These are phyloP conservation scores for Trichoderma citrinoviride DNA, from an alignment of 2,329 filamentous ascomycete genomes.

Conservation along the genomic window DNA sequence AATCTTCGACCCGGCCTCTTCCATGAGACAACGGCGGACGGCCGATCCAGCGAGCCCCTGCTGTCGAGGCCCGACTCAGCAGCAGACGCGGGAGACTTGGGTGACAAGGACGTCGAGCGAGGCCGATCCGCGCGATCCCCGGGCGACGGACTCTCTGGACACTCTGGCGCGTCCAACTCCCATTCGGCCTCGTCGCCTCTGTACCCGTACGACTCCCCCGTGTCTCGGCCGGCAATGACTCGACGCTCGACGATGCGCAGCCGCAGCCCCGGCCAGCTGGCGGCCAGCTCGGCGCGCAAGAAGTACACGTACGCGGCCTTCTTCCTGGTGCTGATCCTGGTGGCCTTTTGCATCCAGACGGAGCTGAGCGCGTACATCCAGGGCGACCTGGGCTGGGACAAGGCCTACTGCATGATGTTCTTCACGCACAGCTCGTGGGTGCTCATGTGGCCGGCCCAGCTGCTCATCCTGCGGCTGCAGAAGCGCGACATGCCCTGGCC, in stretches of 20 bases:
- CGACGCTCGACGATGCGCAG: conserved; percentile 69
- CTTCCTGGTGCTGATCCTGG: conserved; percentile 77
- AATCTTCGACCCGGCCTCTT: conserved; percentile 43
- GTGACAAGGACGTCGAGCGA: conserved; percentile 22
- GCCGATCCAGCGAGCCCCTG: conserved; percentile 44
- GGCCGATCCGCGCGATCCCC: conserved; percentile 19
- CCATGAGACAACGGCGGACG: conserved; percentile 44
- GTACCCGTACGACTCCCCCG: conserved; percentile 25
- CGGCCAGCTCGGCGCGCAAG: conserved; percentile 56
- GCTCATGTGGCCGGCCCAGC: conserved; percentile 81
- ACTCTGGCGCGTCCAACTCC: conserved; percentile 21
- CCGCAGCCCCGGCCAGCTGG: conserved; percentile 61
- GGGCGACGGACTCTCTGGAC: conserved; percentile 20
- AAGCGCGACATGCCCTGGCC: conserved; percentile 76
- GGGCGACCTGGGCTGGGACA: conserved; percentile 88
- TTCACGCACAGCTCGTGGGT: conserved; percentile 94
- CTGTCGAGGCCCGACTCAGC: conserved; percentile 35
- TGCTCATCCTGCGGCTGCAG: conserved; percentile 75
- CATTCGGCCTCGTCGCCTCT: conserved; percentile 22
- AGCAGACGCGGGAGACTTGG: conserved; percentile 29
- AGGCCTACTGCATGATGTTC: conserved; percentile 99
- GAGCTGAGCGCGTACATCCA: conserved; percentile 96
- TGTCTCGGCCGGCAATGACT: conserved; percentile 32
- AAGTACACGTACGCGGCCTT: conserved; percentile 85
- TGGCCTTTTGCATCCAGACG: conserved; percentile 91